Percentiles rank a stretch among this genome's conserved stretches.
Evolutionary conservation across 345 rosid genomes (phyloP).

Genomic region (Populus pruinosa): DNA sequence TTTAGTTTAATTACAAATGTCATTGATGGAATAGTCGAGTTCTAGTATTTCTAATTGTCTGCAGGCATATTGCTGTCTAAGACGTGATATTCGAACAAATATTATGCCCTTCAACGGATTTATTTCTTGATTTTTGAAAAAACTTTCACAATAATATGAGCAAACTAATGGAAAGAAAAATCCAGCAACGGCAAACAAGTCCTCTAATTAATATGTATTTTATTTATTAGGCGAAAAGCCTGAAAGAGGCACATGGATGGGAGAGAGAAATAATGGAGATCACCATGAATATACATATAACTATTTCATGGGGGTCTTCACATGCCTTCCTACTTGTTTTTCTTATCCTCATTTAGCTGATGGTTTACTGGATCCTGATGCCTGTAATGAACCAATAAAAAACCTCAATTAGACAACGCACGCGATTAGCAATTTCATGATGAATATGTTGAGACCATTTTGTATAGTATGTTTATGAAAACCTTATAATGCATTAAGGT

Average conservation of each 20-base stretch:
- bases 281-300: neutral
- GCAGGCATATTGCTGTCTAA: neutral
- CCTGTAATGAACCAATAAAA: conserved; percentile 2
- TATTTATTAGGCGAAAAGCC: conserved; percentile 22
- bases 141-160: neutral
- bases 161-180: neutral
- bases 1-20: too few relatives aligned
- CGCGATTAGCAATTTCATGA: neutral
- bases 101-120: neutral
- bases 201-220: neutral
- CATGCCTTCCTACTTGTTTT: neutral
- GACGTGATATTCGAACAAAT: neutral
- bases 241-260: conserved; percentile 8
- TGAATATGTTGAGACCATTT: neutral
- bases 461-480: neutral
- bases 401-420: neutral
- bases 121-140: neutral
- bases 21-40: neutral
- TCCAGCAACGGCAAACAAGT: too few relatives aligned
- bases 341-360: conserved; percentile 9
- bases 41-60: neutral
- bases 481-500: neutral
- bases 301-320: conserved; percentile 5
- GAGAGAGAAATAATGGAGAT: neutral
- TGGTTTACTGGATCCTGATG: conserved; percentile 13